These are phyloP conservation scores for Millerago galiae DNA, from an alignment of 805 yeast species.

Conservation along the genomic window DNA sequence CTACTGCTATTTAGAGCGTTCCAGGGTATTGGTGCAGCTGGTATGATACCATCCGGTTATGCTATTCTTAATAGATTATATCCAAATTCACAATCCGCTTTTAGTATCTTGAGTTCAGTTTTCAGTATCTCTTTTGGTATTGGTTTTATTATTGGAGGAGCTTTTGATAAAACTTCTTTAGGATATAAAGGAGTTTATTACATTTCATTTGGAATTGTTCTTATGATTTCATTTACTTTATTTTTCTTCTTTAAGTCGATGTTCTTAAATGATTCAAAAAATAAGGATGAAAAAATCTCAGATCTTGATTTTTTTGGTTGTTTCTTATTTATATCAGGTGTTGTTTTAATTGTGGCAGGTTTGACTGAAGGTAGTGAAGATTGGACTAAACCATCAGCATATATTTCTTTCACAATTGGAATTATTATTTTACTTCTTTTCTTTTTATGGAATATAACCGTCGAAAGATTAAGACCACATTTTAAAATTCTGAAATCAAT, in stretches of 20 bases:
- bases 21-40: constrained; percentile 39
- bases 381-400: constrained; percentile 36
- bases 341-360: constrained; percentile 34
- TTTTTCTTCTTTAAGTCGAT: neutral
- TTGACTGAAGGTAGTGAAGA: constrained; percentile 38
- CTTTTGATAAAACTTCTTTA: constrained; percentile 29
- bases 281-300: constrained; percentile 16
- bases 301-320: constrained; percentile 33
- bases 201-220: constrained; percentile 29
- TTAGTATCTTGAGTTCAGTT: neutral
- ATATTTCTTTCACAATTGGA: constrained; percentile 37
- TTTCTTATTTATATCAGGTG: constrained; percentile 27
- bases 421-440: constrained; percentile 19
- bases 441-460: constrained; percentile 27
- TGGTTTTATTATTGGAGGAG: constrained; percentile 40
- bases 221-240: constrained; percentile 4
- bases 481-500: constrained; percentile 10
- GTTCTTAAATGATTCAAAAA: constrained; percentile 13
- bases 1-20: constrained; percentile 38
- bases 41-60: constrained; percentile 32
- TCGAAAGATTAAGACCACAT: neutral
- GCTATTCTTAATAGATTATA: constrained; percentile 28
- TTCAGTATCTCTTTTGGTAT: constrained; percentile 24
- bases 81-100: constrained; percentile 10
- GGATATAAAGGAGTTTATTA: constrained; percentile 37